These are phyloP conservation scores for Aspergillus niger DNA, from an alignment of 2,329 filamentous ascomycete species.

Conservation along the genomic window DNA sequence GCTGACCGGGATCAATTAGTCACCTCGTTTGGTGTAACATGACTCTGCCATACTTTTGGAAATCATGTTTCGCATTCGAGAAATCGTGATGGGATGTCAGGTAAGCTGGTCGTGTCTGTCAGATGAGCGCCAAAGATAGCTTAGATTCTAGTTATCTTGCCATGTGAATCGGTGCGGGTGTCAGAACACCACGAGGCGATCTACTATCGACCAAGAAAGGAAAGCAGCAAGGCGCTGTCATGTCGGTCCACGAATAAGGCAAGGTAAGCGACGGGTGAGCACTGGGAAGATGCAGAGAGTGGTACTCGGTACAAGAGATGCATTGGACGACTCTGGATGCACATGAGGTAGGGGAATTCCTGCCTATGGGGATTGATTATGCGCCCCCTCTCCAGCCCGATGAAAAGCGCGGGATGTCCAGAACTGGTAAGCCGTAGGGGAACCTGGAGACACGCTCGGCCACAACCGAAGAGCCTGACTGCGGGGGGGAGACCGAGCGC, in stretches of 20 bases:
- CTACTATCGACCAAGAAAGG: neutral
- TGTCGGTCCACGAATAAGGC: neutral
- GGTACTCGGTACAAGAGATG: neutral
- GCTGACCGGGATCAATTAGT: neutral
- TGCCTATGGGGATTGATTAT: neutral
- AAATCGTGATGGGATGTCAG: neutral
- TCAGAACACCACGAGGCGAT: neutral
- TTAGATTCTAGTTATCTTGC: neutral
- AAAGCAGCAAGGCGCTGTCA: neutral
- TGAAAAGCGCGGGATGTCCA: neutral
- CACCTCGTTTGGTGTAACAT: neutral
- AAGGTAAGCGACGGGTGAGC: neutral
- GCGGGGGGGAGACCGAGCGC: neutral
- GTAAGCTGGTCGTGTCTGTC: neutral
- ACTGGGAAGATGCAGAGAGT: neutral
- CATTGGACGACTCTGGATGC: neutral
- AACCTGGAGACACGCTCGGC: neutral
- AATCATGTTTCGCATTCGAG: neutral
- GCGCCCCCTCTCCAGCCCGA: neutral
- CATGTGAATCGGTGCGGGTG: neutral
- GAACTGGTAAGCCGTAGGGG: neutral
- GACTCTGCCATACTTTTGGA: too few relatives aligned
- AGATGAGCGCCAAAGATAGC: neutral
- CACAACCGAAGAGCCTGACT: constrained; percentile 6
- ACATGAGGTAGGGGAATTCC: neutral